Percentiles rank a stretch among this genome's conserved stretches.
Evolutionary conservation across 2,329 filamentous ascomycete species (phyloP).

Genomic region (Uncinocarpus reesii): DNA sequence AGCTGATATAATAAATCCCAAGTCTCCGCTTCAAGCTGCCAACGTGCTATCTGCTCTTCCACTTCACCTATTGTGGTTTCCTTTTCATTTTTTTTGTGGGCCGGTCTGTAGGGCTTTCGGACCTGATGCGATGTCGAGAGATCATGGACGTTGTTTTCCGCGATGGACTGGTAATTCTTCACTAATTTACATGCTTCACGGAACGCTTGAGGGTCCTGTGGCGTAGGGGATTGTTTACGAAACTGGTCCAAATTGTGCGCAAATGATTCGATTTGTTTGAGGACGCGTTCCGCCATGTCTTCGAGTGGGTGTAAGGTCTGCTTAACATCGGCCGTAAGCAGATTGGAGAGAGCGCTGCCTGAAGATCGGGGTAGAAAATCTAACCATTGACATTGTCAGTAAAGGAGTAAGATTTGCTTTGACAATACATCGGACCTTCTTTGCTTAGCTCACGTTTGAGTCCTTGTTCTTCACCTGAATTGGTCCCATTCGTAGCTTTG

Average conservation of each 20-base stretch:
- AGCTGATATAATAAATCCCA: constrained; percentile 77
- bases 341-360: neutral
- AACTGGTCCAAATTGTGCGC: constrained; percentile 73
- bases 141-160: constrained; percentile 40
- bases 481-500: constrained; percentile 23
- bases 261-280: constrained; percentile 77
- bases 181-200: constrained; percentile 59
- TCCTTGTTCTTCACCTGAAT: constrained; percentile 17
- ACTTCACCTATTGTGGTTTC: constrained; percentile 22
- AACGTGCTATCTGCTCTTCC: constrained; percentile 45
- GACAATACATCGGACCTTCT: too few species aligned
- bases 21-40: constrained; percentile 76
- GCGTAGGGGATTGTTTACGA: constrained; percentile 36
- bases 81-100: constrained; percentile 11
- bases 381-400: neutral
- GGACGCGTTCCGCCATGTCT: constrained; percentile 57
- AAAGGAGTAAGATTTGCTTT: neutral
- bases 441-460: constrained; percentile 4
- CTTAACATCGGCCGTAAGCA: constrained; percentile 25
- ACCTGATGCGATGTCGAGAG: constrained; percentile 33
- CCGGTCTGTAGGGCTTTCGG: constrained; percentile 21
- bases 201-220: constrained; percentile 45
- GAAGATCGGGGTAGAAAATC: neutral
- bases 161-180: constrained; percentile 51
- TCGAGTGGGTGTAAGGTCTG: constrained; percentile 51